Evolutionary conservation across 2,329 filamentous ascomycete genomes (phyloP), one percentile per base, ranked within the genome.

Genomic region (Colletotrichum orchidophilum): DNA sequence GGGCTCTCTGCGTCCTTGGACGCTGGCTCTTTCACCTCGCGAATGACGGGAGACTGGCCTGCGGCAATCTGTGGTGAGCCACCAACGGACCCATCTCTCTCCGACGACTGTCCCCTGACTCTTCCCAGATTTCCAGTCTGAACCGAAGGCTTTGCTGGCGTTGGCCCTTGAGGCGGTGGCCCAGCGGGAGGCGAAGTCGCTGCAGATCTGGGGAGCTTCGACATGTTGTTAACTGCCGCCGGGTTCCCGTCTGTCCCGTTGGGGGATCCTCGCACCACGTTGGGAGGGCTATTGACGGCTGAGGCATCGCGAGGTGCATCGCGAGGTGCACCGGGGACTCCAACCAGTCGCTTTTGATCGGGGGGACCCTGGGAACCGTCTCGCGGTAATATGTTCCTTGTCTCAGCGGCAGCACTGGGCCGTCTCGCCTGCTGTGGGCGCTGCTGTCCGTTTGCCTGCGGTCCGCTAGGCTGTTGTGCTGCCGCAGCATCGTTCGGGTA

Each of bases 401-500:
- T 74, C 13, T 77, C 73, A 55, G 83, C 82, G 29, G 82, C 80
- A n/a, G 77, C 77, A 67, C 85, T 87, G 5, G 85, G 85, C 52
- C 85, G 81, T 60, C 83, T 80, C 33, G 77, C 75, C 63, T 85
- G 83, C 11, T 80, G 77, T 24, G 78, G 73, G 70, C 82, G 83
- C 72, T 84, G 84, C 55, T 77, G 79, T 15, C 62, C 67, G 2
- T 39, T 64, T 42, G 68, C 29, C 31, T 62, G 59, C 24, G n/a
- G 49, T 52, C 49, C 49, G 35, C 26, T 18, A 5, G 66, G 53
- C 69, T 75, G 74, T 18, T 77, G 72, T 27, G 81, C 80, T 26
- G 81, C 80, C 73, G 85, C 86, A 5, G 86, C 82, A 77, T 98
- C 95, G 75, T 94, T 96, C 1, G 96, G 96, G 81, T 99, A 99